Conservation (phyloP, 1,139 yeast genomes). For the Suhomyces yuchorum region DNA sequence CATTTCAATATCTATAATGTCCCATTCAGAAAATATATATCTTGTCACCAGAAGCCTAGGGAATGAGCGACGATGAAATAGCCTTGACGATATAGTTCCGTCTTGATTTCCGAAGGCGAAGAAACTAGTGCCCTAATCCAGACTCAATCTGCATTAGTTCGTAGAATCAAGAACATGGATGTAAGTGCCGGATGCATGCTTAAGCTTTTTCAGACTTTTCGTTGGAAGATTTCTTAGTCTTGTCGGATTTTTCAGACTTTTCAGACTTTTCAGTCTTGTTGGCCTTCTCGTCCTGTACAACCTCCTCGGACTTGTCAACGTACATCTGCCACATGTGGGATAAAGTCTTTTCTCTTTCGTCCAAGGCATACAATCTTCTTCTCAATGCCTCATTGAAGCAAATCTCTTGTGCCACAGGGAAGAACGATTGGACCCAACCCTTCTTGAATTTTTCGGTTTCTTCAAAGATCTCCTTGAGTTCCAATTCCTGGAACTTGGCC, state of each 20-base stretch:
- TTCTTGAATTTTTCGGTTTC: conserved; percentile 75
- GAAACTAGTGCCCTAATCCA: background rate
- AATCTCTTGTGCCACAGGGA: conserved; percentile 83
- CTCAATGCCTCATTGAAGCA: conserved; percentile 90
- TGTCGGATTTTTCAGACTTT: background rate
- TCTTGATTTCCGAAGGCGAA: background rate
- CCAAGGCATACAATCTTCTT: conserved; percentile 72
- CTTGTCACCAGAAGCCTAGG: background rate
- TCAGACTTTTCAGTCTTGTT: background rate
- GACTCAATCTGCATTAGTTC: background rate
- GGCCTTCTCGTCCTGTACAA: background rate
- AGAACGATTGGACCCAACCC: conserved; percentile 79
- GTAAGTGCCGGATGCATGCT: background rate
- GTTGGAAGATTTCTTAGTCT: background rate
- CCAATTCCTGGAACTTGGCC: conserved; percentile 75
- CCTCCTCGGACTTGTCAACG: conserved; percentile 17
- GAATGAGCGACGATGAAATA: background rate
- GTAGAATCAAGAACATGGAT: too few species aligned
- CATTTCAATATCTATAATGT: background rate
- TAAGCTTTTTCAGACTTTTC: background rate
- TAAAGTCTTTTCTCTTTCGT: conserved; percentile 51
- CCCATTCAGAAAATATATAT: background rate
- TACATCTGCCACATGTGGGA: conserved; percentile 52
- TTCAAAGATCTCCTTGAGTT: conserved; percentile 71
- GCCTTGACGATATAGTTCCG: background rate